Percentiles rank a stretch among this genome's conserved stretches.
Evolutionary conservation across 768 basidiomycete species (phyloP).

Genomic region (Pholiota microspora): DNA sequence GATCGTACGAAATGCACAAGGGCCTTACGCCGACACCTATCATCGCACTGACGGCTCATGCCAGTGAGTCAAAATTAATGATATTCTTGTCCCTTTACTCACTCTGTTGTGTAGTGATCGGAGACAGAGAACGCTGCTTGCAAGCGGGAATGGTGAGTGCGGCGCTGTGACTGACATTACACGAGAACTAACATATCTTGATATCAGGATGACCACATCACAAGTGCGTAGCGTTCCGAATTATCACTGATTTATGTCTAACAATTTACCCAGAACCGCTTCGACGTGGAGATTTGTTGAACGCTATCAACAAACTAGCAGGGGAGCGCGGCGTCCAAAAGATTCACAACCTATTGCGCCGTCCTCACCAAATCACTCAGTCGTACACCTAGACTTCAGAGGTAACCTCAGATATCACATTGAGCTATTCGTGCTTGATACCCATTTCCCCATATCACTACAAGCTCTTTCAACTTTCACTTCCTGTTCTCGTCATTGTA

Average conservation of each 20-base stretch:
- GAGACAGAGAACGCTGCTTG: slow-evolving; percentile 51
- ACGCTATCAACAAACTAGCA: slow-evolving; percentile 79
- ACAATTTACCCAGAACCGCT: slow-evolving; percentile 58
- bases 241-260: slow-evolving; percentile 4
- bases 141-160: slow-evolving; percentile 44
- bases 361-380: slow-evolving; percentile 28
- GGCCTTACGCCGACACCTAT: slow-evolving; percentile 79
- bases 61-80: slow-evolving; percentile 61
- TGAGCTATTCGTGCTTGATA: neutral
- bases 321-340: slow-evolving; percentile 53
- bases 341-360: slow-evolving; percentile 31
- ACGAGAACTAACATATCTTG: neutral
- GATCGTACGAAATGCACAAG: slow-evolving; percentile 76
- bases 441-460: neutral
- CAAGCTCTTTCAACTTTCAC: neutral
- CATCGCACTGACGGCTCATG: slow-evolving; percentile 96
- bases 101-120: slow-evolving; percentile 64
- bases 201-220: slow-evolving; percentile 68
- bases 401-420: neutral
- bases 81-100: slow-evolving; percentile 4
- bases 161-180: neutral
- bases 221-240: slow-evolving; percentile 47
- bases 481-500: neutral
- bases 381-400: slow-evolving; percentile 16
- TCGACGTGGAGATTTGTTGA: slow-evolving; percentile 74